A percentile compares a stretch with the other conserved stretches of the same genome.
These are phyloP conservation scores for Trichoderma erinaceum DNA, from an alignment of 495 filamentous ascomycete genomes.

Conservation along the genomic window DNA sequence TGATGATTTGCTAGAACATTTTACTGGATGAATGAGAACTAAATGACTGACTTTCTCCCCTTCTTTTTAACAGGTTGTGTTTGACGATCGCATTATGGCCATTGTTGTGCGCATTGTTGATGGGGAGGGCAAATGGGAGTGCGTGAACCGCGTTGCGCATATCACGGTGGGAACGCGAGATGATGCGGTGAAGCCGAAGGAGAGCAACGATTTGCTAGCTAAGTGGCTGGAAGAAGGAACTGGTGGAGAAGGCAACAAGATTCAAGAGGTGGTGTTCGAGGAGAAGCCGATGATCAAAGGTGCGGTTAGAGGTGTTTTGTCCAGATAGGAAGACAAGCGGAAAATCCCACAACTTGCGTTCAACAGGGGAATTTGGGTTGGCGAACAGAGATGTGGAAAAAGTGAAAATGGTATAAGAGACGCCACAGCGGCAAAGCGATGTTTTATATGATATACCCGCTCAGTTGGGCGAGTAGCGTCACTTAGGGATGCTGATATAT, in stretches of 20 bases:
- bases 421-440: not conserved
- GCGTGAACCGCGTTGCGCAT: conserved; percentile 73
- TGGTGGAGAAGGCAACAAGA: conserved; percentile 34
- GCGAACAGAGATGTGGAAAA: too few relatives aligned
- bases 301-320: conserved; percentile 38
- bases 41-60: not conserved
- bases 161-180: conserved; percentile 80
- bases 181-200: conserved; percentile 73
- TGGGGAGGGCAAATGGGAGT: conserved; percentile 52
- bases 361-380: too few relatives aligned
- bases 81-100: conserved; percentile 78
- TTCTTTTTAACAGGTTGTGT: conserved; percentile 47
- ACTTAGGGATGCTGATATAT: not conserved
- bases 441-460: not conserved
- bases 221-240: conserved; percentile 55
- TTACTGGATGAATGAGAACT: not conserved
- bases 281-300: conserved; percentile 37
- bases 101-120: conserved; percentile 67
- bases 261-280: conserved; percentile 44
- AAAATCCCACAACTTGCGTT: too few relatives aligned
- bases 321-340: conserved; percentile 28
- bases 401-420: too few relatives aligned
- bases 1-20: not conserved
- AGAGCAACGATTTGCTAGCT: conserved; percentile 79
- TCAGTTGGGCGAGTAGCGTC: conserved; percentile 20